Evolutionary conservation across 208 protist species (phyloP).

Genomic region (Trypanosoma rangeli): DNA sequence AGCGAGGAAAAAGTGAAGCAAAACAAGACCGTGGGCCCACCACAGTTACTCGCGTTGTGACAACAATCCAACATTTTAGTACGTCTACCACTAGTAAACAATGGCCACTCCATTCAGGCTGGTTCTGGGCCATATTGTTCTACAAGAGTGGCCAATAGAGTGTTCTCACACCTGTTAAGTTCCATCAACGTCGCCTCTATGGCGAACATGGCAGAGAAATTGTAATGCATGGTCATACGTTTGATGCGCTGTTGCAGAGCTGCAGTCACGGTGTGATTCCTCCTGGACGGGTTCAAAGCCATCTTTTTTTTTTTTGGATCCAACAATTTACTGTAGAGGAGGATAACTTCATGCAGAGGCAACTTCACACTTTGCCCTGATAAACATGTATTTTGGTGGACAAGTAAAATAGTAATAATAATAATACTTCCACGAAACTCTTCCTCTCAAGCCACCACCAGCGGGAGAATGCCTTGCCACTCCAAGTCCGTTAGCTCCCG

Average conservation of each 20-base stretch:
- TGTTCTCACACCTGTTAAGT: constrained; percentile 46
- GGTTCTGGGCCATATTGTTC: constrained; percentile 59
- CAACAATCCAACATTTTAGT: no score
- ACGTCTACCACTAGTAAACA: no score
- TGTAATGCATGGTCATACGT: constrained; percentile 39
- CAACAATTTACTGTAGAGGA: constrained; percentile 37
- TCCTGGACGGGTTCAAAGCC: background rate
- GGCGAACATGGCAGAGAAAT: constrained; percentile 25
- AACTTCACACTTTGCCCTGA: constrained; percentile 29
- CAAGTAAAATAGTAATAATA: no score
- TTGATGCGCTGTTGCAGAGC: constrained; percentile 33
- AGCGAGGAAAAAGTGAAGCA: no score
- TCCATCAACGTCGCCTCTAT: constrained; percentile 36
- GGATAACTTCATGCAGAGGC: constrained; percentile 53
- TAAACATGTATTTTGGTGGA: background rate
- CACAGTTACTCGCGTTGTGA: background rate
- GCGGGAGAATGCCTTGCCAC: constrained; percentile 36
- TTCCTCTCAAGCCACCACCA: constrained; percentile 32
- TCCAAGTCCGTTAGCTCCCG: constrained; percentile 40
- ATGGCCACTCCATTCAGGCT: background rate
- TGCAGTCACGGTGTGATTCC: background rate
- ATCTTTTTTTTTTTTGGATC: constrained; percentile 30
- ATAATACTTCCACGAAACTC: constrained; percentile 43
- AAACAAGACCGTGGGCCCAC: background rate
- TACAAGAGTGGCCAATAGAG: constrained; percentile 43